Evolutionary conservation across 768 basidiomycete species (phyloP).

Genomic region (Lepiota venenata): DNA sequence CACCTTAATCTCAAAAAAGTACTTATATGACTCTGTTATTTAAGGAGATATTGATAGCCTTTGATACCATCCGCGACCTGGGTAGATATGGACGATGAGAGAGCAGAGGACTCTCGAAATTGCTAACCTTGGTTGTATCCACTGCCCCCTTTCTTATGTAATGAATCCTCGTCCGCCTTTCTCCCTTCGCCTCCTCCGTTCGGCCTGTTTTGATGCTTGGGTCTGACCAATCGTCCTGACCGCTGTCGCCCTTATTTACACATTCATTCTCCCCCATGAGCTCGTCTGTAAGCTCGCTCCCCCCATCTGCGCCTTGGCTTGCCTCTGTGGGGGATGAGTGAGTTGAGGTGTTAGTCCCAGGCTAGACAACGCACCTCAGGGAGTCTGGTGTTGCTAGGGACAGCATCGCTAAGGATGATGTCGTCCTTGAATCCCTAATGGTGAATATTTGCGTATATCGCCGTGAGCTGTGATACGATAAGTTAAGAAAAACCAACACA

Average conservation of each 20-base stretch:
- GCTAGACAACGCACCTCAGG: constrained; percentile 52
- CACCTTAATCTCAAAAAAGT: constrained; percentile 97
- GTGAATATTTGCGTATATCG: constrained; percentile 30
- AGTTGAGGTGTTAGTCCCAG: not conserved
- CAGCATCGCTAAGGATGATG: constrained; percentile 86
- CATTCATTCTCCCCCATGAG: constrained; percentile 61
- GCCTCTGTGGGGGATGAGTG: constrained; percentile 25
- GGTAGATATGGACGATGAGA: constrained; percentile 11
- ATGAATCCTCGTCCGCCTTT: constrained; percentile 62
- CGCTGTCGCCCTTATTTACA: constrained; percentile 48
- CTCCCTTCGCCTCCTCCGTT: constrained; percentile 35
- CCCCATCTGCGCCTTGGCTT: constrained; percentile 71
- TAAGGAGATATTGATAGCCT: constrained; percentile 94
- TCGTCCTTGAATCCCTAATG: constrained; percentile 48
- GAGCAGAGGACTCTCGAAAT: not conserved
- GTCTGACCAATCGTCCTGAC: constrained; percentile 26
- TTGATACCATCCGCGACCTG: constrained; percentile 93
- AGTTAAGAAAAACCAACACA: constrained; percentile 8
- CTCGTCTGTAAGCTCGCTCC: constrained; percentile 68
- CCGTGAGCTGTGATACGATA: not conserved
- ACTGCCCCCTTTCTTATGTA: constrained; percentile 76
- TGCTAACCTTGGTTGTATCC: constrained; percentile 79
- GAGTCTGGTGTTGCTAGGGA: constrained; percentile 91
- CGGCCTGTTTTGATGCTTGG: constrained; percentile 28
- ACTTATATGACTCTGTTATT: constrained; percentile 98